Evolutionary conservation across 371 early-diverging fungal species (phyloP).

Genomic region (Synchytrium microbalum): DNA sequence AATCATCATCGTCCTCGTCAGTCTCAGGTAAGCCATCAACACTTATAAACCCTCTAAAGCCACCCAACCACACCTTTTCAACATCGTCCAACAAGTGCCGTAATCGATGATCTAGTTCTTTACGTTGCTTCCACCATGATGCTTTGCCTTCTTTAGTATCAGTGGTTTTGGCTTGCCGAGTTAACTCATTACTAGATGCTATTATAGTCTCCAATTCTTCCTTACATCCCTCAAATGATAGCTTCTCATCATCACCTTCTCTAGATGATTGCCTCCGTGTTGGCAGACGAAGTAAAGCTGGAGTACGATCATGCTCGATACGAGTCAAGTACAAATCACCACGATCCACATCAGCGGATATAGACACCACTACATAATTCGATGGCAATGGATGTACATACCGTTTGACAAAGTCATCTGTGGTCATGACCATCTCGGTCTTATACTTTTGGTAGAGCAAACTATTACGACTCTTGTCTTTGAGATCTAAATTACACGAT

Average conservation of each 20-base stretch:
- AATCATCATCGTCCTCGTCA: neutral
- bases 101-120: conserved; percentile 57
- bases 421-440: neutral
- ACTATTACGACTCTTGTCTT: neutral
- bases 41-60: conserved; percentile 42
- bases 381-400: conserved; percentile 52
- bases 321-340: conserved; percentile 60
- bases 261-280: conserved; percentile 47
- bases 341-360: conserved; percentile 58
- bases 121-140: conserved; percentile 72
- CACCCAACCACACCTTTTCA: conserved; percentile 75
- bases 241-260: conserved; percentile 32
- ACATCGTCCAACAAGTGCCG: conserved; percentile 48
- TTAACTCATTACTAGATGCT: conserved; percentile 42
- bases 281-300: conserved; percentile 64
- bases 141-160: conserved; percentile 49
- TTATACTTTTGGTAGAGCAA: neutral
- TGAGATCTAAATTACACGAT: too few species aligned
- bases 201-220: conserved; percentile 51
- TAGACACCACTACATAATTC: conserved; percentile 61
- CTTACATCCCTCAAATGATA: conserved; percentile 33
- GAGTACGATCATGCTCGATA: conserved; percentile 32
- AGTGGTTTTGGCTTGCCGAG: conserved; percentile 23
- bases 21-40: neutral
- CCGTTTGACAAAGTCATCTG: conserved; percentile 34